These are phyloP conservation scores for Tolypocladium endophyticum DNA, from an alignment of 2,329 filamentous ascomycete species.

Conservation along the genomic window DNA sequence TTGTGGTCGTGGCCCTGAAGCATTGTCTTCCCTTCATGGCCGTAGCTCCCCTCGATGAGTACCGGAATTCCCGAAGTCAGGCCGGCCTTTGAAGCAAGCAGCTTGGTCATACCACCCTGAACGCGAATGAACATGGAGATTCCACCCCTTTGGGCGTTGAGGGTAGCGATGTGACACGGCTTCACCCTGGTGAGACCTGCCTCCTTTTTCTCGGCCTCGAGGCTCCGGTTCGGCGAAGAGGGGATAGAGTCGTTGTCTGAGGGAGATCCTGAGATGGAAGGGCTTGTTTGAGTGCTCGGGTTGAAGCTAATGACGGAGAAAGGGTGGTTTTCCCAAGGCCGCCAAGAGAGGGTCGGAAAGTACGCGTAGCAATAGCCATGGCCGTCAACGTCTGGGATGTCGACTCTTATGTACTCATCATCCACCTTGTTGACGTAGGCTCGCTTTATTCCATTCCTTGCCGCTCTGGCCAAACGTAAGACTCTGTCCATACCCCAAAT, in stretches of 20 bases:
- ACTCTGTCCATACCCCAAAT: slow-evolving; percentile 19
- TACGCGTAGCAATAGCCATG: slow-evolving; percentile 19
- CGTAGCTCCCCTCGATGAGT: slow-evolving; percentile 18
- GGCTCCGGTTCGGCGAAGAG: neutral
- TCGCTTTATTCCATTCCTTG: slow-evolving; percentile 11
- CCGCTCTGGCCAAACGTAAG: slow-evolving; percentile 5
- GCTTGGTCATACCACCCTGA: slow-evolving; percentile 13
- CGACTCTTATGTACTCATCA: slow-evolving; percentile 17
- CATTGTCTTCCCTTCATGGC: slow-evolving; percentile 10
- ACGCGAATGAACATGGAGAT: slow-evolving; percentile 16
- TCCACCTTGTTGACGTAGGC: slow-evolving; percentile 16
- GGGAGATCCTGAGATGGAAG: slow-evolving; percentile 3
- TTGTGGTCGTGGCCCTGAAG: slow-evolving; percentile 8
- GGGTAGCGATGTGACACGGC: neutral
- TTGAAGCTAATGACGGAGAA: slow-evolving; percentile 17
- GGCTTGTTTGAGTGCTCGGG: neutral
- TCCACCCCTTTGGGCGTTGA: slow-evolving; percentile 5
- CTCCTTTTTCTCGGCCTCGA: neutral
- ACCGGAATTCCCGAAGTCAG: slow-evolving; percentile 11
- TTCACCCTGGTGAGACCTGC: neutral
- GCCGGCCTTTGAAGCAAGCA: slow-evolving; percentile 8
- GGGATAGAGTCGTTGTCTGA: slow-evolving; percentile 5
- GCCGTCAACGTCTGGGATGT: slow-evolving; percentile 13
- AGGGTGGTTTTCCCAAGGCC: slow-evolving; percentile 21
- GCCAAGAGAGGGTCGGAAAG: slow-evolving; percentile 19